A percentile compares a stretch with the other conserved stretches of the same genome.
phyloP scores from a whole-genome alignment of 306 rosid genomes.

The Lagenaria siceraria region DNA sequence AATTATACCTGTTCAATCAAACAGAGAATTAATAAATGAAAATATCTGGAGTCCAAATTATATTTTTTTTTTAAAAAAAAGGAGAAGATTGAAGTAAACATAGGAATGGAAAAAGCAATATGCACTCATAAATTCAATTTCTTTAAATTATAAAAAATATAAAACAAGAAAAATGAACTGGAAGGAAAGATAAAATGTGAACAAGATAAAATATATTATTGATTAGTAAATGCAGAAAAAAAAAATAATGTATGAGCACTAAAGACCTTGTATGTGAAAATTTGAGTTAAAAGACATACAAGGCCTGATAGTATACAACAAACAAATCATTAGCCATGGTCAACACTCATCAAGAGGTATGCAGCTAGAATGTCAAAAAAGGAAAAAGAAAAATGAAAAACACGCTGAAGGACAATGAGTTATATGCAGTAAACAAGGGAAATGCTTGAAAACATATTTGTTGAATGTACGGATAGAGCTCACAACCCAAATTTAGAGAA shows the following conservation, averaged over 20 bases:
- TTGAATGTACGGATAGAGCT: conserved; percentile 12
- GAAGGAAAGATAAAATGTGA: not conserved
- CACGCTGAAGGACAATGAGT: not conserved
- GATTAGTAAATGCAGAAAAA: not conserved
- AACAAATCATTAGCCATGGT: not conserved
- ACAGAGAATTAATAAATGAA: not conserved
- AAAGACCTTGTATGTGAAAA: not conserved
- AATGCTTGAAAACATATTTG: not conserved
- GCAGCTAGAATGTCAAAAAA: not conserved
- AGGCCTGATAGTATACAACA: not conserved
- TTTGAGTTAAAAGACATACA: not conserved
- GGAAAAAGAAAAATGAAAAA: not conserved
- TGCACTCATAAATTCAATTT: not conserved
- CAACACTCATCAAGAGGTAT: not conserved
- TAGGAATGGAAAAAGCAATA: not conserved
- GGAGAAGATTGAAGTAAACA: not conserved
- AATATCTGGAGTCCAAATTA: not conserved
- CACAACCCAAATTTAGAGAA: conserved; percentile 76
- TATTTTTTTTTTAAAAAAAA: not conserved
- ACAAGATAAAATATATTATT: not conserved
- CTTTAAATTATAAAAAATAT: not conserved
- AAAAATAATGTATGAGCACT: not conserved
- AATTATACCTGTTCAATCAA: conserved; percentile 51
- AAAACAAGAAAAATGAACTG: not conserved
- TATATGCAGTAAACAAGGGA: not conserved